Conservation (phyloP, 805 yeast species). For the Saccharomycopsis selenospora region DNA sequence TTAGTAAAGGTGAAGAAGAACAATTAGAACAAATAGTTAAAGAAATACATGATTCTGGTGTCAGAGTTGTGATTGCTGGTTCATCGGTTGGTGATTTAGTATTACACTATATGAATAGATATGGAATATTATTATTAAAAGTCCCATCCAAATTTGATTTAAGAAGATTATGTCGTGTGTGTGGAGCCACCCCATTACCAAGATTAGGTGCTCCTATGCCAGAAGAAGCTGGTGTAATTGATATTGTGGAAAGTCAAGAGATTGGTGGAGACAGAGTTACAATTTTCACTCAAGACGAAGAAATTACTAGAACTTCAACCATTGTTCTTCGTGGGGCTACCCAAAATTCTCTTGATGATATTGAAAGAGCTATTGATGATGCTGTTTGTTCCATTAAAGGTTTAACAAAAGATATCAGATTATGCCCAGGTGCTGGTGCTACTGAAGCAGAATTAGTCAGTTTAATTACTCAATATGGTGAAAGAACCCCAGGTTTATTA, state of each 20-base stretch:
- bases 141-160: slow-evolving; percentile 92
- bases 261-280: slow-evolving; percentile 98
- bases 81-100: slow-evolving; percentile 90
- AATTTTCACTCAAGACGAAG: slow-evolving; percentile 71
- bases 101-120: slow-evolving; percentile 83
- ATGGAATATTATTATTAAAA: slow-evolving; percentile 74
- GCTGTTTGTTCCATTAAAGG: slow-evolving; percentile 92
- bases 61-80: slow-evolving; percentile 88
- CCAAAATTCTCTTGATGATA: slow-evolving; percentile 84
- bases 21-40: slow-evolving; percentile 82
- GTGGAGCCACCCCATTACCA: slow-evolving; percentile 95
- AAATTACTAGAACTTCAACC: slow-evolving; percentile 76
- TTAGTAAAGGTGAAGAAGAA: slow-evolving; percentile 92
- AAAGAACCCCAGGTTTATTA: slow-evolving; percentile 84
- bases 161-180: slow-evolving; percentile 89
- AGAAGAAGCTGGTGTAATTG: slow-evolving; percentile 86
- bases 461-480: slow-evolving; percentile 77
- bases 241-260: slow-evolving; percentile 82
- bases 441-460: slow-evolving; percentile 82
- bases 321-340: slow-evolving; percentile 96
- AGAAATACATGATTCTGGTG: slow-evolving; percentile 78
- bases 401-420: slow-evolving; percentile 64
- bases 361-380: slow-evolving; percentile 96
- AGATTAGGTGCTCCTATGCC: slow-evolving; percentile 92
- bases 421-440: slow-evolving; percentile 96